A percentile compares a stretch with the other conserved stretches of the same genome.
Evolutionary conservation across 441 rosid species (phyloP).

Genomic region (Mallotus repandus): DNA sequence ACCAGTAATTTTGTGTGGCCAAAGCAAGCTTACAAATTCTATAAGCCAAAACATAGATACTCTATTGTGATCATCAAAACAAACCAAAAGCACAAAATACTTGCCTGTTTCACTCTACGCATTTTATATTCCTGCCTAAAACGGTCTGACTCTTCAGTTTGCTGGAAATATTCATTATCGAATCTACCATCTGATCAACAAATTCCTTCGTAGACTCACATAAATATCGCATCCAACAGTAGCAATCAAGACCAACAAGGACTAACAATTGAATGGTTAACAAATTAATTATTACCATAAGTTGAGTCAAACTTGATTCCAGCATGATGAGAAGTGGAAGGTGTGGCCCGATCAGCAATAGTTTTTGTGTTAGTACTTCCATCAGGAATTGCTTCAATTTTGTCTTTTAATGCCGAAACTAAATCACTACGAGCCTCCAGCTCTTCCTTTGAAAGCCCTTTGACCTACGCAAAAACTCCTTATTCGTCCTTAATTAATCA

Average conservation of each 20-base stretch:
- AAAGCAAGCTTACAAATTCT: not conserved
- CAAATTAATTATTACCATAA: constrained; percentile 44
- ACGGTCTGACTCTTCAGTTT: constrained; percentile 56
- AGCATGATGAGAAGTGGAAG: constrained; percentile 63
- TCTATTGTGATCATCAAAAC: too few species aligned
- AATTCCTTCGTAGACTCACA: not conserved
- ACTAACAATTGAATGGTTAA: not conserved
- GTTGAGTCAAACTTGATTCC: constrained; percentile 79
- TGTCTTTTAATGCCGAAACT: constrained; percentile 72
- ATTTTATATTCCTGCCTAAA: constrained; percentile 89
- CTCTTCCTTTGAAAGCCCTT: constrained; percentile 82
- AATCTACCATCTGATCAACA: constrained; percentile 55
- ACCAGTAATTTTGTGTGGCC: not conserved
- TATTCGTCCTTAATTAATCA: not conserved
- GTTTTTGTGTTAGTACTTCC: constrained; percentile 64
- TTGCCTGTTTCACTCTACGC: constrained; percentile 83
- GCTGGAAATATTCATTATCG: constrained; percentile 73
- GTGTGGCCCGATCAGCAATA: constrained; percentile 55
- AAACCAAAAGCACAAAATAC: constrained; percentile 5
- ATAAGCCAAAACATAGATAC: not conserved
- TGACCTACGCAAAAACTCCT: constrained; percentile 47
- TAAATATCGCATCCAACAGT: not conserved
- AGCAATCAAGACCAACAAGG: not conserved
- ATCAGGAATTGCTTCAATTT: constrained; percentile 83
- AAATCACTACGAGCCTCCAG: constrained; percentile 79